Evolutionary conservation across 257 asterid species (phyloP), one percentile per base, ranked within the genome.

Genomic region (Capsicum rhomboideum): DNA sequence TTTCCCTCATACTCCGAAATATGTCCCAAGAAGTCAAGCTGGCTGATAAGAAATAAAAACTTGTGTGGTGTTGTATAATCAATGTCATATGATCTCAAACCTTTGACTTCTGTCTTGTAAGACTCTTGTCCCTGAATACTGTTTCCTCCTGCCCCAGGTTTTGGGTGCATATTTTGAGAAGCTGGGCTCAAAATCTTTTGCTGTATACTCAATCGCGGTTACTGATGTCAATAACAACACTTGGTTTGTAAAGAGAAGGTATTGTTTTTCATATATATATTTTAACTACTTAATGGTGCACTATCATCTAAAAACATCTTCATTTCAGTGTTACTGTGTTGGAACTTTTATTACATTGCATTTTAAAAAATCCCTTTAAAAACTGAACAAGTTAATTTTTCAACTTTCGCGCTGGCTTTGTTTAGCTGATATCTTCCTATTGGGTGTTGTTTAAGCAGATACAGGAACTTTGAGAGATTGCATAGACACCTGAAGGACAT

Each of bases 181-280:
- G 89, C 90, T 90, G 86, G 97, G 97, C 23, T 94, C 99, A 78
- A 95, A 91, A 81, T 95, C 99, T 67, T 95, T 97, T 89, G 99
- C 99, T 28, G 99, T 97, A 66, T 97, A 97, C 85, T 93, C 97
- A 77, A 93, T 97, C 82, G 97, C 95, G 72, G 97, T 94, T 78
- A 93, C 94, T 69, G 98, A 92, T 90, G 94, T 97, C 84, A 92
- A 89, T 61, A 91, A 85, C 54, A 91, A 86, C 69, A 92, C 98
- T 82, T 94, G 98, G 99, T 95, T 91, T 89, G 99, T 97, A 87
- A 97, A 95, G 89, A 92, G 99, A 89, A 95, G 99, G 99, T 95
- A 81, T 40, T 42, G 21, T 55, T 83, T n/a, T 84, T 74, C 83
- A 77, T 64, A 63, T 67, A 79, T 82, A 83, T 77, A 63, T 80